Conservation (phyloP, 179 eudicot genomes). For the Gypsophila paniculata region DNA sequence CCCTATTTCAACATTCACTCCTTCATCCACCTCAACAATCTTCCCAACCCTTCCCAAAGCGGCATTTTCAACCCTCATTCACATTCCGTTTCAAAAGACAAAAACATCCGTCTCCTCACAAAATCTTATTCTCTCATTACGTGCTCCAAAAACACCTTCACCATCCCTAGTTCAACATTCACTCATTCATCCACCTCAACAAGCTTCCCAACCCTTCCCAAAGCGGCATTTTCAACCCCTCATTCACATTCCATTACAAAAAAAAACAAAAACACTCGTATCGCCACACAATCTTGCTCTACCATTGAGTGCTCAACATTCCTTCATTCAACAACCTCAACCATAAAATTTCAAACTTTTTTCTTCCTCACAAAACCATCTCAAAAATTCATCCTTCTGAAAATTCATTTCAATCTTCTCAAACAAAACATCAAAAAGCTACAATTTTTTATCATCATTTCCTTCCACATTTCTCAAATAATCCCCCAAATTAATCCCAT, state of each 20-base stretch:
- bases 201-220: conserved; percentile 3
- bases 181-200: neutral
- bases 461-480: conserved; percentile 1
- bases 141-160: too few relatives aligned
- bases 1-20: neutral
- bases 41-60: neutral
- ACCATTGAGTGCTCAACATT: conserved; percentile 6
- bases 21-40: neutral
- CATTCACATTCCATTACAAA: neutral
- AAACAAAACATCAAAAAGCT: neutral
- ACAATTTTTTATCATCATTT: neutral
- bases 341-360: neutral
- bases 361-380: conserved; percentile 1
- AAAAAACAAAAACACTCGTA: neutral
- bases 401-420: neutral
- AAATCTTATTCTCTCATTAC: too few relatives aligned
- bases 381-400: neutral
- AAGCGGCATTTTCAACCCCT: neutral
- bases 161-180: neutral
- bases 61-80: neutral
- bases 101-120: too few relatives aligned
- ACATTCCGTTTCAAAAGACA: neutral
- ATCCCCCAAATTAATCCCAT: conserved; percentile 9
- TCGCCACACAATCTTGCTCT: neutral
- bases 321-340: neutral